A percentile compares a stretch with the other conserved stretches of the same genome.
phyloP scores from a whole-genome alignment of 192 early-diverging fungal genomes.

The Fimicolochytrium jonesii region DNA sequence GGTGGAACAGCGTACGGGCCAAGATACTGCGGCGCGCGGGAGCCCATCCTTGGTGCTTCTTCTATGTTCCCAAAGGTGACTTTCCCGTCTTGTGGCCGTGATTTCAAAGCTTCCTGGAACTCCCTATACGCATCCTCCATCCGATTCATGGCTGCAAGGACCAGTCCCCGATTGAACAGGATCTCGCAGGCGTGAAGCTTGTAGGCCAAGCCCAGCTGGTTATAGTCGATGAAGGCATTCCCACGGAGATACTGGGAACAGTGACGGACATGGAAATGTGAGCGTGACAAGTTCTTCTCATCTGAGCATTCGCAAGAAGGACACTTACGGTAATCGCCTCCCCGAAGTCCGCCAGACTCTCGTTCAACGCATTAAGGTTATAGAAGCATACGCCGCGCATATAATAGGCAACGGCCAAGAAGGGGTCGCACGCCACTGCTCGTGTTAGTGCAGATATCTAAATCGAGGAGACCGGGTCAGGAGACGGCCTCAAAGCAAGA shows the following conservation, averaged over 20 bases:
- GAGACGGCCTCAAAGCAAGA: background rate
- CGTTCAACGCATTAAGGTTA: slow-evolving; percentile 61
- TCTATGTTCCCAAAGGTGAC: slow-evolving; percentile 31
- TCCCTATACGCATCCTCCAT: slow-evolving; percentile 66
- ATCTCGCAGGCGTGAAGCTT: slow-evolving; percentile 87
- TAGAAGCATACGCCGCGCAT: slow-evolving; percentile 86
- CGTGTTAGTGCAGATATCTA: slow-evolving; percentile 72
- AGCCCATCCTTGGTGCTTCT: slow-evolving; percentile 38
- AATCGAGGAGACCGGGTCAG: background rate
- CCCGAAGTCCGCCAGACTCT: slow-evolving; percentile 76
- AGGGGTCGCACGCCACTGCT: slow-evolving; percentile 77
- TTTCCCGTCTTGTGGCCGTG: background rate
- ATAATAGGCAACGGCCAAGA: slow-evolving; percentile 88
- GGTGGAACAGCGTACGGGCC: slow-evolving; percentile 57
- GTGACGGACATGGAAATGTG: background rate
- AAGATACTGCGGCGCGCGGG: slow-evolving; percentile 30
- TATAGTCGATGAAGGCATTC: slow-evolving; percentile 90
- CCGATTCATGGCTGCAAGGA: slow-evolving; percentile 70
- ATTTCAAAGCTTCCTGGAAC: slow-evolving; percentile 57
- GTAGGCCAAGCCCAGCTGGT: slow-evolving; percentile 87
- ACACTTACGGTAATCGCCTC: slow-evolving; percentile 68
- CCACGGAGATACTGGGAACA: slow-evolving; percentile 45
- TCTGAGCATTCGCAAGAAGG: too few relatives aligned
- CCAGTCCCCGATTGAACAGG: slow-evolving; percentile 85
- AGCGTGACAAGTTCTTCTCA: background rate